Conservation (phyloP, 345 rosid species). For the Fremontodendron californicum region DNA sequence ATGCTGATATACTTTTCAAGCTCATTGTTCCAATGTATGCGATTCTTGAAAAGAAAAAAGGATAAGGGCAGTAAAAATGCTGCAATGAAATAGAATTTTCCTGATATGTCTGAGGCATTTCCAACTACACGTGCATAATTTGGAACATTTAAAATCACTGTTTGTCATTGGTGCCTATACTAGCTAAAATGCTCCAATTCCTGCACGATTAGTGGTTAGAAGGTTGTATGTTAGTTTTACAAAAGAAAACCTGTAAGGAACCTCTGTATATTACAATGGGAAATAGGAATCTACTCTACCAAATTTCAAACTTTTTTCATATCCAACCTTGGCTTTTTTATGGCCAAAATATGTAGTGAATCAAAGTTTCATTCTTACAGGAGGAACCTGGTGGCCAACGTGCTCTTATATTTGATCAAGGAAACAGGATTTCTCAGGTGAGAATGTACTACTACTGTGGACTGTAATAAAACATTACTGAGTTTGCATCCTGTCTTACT, state of each 20-base stretch:
- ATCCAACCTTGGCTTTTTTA: not conserved
- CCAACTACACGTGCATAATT: not conserved
- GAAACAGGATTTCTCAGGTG: conserved; percentile 91
- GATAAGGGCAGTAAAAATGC: not conserved
- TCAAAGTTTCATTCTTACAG: conserved; percentile 35
- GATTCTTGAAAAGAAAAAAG: not conserved
- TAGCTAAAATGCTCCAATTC: not conserved
- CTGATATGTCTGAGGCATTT: not conserved
- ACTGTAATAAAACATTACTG: not conserved
- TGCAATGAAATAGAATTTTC: not conserved
- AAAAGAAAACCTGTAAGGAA: not conserved
- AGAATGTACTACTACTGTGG: not conserved
- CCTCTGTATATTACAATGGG: not conserved
- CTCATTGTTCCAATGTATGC: not conserved
- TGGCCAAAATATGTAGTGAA: not conserved
- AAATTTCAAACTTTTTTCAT: not conserved
- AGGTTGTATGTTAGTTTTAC: not conserved
- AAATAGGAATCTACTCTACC: not conserved
- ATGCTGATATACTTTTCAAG: not conserved
- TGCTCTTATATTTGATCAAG: conserved; percentile 93
- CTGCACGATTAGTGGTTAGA: not conserved
- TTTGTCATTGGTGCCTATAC: not conserved
- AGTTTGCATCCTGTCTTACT: not conserved
- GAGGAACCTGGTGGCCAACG: conserved; percentile 98
- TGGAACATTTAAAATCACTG: not conserved